Conservation (phyloP, 2,329 filamentous ascomycete species). For the Pseudopithomyces maydicus region DNA sequence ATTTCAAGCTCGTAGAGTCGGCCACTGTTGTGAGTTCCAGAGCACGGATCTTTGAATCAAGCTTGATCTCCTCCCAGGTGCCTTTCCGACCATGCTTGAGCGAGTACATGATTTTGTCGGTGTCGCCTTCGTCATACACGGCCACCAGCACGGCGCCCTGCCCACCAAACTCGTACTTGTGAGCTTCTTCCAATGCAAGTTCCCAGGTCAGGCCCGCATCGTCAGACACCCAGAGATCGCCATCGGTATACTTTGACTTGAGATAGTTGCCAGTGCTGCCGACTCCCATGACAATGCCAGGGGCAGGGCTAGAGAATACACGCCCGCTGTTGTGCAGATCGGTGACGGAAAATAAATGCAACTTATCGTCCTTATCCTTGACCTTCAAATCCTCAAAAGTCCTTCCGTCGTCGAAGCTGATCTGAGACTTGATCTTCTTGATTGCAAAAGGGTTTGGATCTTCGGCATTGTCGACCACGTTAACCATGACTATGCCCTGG, state of each 20-base stretch:
- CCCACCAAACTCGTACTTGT: conserved; percentile 96
- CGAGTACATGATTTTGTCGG: conserved; percentile 74
- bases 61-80: conserved; percentile 73
- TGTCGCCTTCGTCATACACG: conserved; percentile 69
- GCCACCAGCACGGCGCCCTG: conserved; percentile 88
- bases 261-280: conserved; percentile 85
- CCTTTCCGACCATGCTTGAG: conserved; percentile 78
- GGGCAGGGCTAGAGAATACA: conserved; percentile 91
- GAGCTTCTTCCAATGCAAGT: conserved; percentile 74
- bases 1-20: conserved; percentile 92
- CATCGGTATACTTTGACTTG: conserved; percentile 70
- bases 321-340: conserved; percentile 80
- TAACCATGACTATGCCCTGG: conserved; percentile 90
- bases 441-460: conserved; percentile 62
- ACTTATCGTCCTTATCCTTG: conserved; percentile 65
- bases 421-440: conserved; percentile 77
- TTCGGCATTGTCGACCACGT: conserved; percentile 84
- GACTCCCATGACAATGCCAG: conserved; percentile 90
- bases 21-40: conserved; percentile 82
- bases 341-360: conserved; percentile 94
- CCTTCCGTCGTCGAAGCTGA: conserved; percentile 94
- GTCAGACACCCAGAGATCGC: conserved; percentile 86
- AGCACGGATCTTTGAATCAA: conserved; percentile 74
- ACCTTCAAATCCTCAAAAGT: conserved; percentile 77
- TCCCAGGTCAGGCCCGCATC: conserved; percentile 88